Evolutionary conservation across 1,284 basidiomycete species (phyloP).

Genomic region (Termitomyces sp.): DNA sequence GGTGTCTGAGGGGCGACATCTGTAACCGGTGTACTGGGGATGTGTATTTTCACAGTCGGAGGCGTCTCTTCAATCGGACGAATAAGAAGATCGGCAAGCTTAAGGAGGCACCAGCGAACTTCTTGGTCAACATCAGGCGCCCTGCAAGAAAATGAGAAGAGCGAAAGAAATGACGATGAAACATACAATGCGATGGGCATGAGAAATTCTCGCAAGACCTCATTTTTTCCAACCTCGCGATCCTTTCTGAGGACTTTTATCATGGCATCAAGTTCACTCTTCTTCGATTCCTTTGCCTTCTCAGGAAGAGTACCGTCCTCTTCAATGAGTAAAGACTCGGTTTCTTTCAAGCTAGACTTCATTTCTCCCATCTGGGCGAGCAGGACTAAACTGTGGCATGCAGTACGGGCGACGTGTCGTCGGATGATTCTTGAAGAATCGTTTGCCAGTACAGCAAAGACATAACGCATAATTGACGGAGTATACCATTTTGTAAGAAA

Average conservation of each 20-base stretch:
- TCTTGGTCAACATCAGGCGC: conserved; percentile 76
- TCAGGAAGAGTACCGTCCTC: conserved; percentile 75
- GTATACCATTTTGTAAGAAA: conserved; percentile 88
- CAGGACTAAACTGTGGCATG: conserved; percentile 85
- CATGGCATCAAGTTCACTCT: conserved; percentile 75
- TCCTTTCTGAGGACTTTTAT: conserved; percentile 81
- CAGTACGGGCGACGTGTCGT: conserved; percentile 80
- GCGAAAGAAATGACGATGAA: conserved; percentile 4
- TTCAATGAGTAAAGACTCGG: conserved; percentile 74
- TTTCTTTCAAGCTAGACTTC: conserved; percentile 69
- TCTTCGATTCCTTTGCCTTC: conserved; percentile 69
- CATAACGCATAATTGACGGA: conserved; percentile 81
- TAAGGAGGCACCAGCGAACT: conserved; percentile 87
- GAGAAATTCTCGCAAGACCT: conserved; percentile 71
- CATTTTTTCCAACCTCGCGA: conserved; percentile 80
- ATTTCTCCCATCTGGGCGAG: conserved; percentile 89
- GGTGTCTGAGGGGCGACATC: conserved; percentile 56
- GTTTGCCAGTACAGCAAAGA: conserved; percentile 84
- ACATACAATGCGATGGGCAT: conserved; percentile 78
- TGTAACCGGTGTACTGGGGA: conserved; percentile 70
- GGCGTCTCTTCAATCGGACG: conserved; percentile 76
- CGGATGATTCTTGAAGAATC: conserved; percentile 83
- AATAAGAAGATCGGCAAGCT: conserved; percentile 88
- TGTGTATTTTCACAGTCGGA: conserved; percentile 83
- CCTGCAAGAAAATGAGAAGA: conserved; percentile 33